Conservation (phyloP, 2,329 filamentous ascomycete species). For the Penicillium griseofulvum region DNA sequence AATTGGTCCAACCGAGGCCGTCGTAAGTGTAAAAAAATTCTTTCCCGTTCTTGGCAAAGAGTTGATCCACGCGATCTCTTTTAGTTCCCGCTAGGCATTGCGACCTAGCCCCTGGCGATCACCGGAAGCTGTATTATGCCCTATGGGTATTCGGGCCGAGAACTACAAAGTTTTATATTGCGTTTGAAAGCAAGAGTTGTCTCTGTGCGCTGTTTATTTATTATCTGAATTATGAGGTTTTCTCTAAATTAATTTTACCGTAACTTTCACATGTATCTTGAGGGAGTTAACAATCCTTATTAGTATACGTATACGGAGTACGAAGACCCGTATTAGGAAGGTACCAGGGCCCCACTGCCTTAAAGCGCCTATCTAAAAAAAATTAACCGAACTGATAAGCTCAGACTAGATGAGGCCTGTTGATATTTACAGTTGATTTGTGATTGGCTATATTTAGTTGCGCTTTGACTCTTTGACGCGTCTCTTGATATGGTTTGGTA, state of each 20-base stretch:
- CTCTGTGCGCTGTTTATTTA: neutral
- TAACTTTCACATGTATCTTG: neutral
- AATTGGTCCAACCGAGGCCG: neutral
- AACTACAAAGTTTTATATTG: neutral
- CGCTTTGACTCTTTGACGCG: too few relatives aligned
- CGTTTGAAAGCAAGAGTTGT: neutral
- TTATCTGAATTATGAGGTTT: neutral
- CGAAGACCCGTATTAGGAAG: neutral
- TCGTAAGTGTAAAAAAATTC: neutral
- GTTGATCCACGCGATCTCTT: neutral
- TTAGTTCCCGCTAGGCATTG: conserved; percentile 8
- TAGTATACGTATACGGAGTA: too few relatives aligned
- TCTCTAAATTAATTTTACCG: neutral
- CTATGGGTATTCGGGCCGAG: neutral
- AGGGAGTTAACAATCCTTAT: neutral
- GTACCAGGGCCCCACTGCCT: too few relatives aligned
- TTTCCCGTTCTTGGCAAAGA: neutral
- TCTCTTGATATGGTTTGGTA: too few relatives aligned
- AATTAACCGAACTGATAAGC: neutral
- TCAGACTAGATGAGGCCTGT: neutral
- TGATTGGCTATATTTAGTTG: neutral
- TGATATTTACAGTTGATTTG: neutral
- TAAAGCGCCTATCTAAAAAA: neutral
- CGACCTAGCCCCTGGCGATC: conserved; percentile 10
- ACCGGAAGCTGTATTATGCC: neutral